These are phyloP conservation scores for Colletotrichum cordylinicola DNA, from an alignment of 2,329 filamentous ascomycete genomes.

Conservation along the genomic window DNA sequence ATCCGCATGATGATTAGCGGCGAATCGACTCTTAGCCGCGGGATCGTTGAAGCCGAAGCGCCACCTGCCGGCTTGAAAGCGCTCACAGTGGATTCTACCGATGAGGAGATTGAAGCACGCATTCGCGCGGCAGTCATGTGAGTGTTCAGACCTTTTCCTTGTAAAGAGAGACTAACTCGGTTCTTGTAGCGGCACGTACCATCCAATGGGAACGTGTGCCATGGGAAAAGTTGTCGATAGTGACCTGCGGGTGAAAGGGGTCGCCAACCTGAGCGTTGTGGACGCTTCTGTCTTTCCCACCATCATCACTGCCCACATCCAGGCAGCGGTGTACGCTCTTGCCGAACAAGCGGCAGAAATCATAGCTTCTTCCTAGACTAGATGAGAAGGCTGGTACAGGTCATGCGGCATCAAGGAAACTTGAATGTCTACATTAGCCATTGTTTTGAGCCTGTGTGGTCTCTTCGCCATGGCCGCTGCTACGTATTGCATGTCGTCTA, in stretches of 20 bases:
- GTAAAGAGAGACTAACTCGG: background rate
- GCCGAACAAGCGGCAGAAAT: background rate
- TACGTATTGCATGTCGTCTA: background rate
- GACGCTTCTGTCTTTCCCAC: conserved; percentile 43
- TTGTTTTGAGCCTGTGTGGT: background rate
- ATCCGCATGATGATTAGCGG: conserved; percentile 25
- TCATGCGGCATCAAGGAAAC: background rate
- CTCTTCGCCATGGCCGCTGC: background rate
- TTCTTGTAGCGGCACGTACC: background rate
- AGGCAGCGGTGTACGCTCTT: background rate
- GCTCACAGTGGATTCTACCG: background rate
- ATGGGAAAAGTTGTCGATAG: conserved; percentile 32
- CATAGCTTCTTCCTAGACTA: background rate
- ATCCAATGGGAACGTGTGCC: background rate
- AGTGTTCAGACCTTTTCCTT: background rate
- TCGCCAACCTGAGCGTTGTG: conserved; percentile 38
- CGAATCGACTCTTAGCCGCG: conserved; percentile 22
- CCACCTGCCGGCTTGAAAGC: background rate
- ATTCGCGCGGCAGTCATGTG: background rate
- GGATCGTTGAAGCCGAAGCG: background rate
- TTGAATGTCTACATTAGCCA: background rate
- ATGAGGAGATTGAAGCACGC: background rate
- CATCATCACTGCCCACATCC: background rate
- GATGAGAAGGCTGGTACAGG: fast-evolving
- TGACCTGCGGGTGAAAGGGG: conserved; percentile 40